phyloP scores from a whole-genome alignment of 1,284 basidiomycete genomes.

The Vanrija sp. region DNA sequence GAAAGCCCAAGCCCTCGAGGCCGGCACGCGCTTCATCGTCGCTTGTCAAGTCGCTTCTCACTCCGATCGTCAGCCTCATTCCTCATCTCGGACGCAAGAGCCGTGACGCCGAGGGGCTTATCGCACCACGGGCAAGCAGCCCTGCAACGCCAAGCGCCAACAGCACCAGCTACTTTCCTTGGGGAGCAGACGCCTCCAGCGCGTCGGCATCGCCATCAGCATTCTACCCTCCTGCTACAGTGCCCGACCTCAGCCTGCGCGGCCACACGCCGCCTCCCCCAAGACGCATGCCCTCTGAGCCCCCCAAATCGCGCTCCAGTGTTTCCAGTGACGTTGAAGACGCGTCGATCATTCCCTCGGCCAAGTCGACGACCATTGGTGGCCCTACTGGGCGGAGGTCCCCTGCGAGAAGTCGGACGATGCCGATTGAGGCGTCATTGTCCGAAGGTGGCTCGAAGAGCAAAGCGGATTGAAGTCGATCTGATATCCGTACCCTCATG shows the following conservation, averaged over 20 bases:
- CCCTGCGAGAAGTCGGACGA: not conserved
- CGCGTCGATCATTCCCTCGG: not conserved
- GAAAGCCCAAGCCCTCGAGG: not conserved
- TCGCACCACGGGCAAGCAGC: conserved; percentile 53
- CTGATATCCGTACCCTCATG: not conserved
- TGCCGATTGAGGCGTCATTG: not conserved
- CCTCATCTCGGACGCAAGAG: conserved; percentile 34
- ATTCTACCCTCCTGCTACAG: not conserved
- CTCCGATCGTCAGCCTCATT: conserved; percentile 43
- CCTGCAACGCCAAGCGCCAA: too few species aligned
- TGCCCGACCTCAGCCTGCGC: not conserved
- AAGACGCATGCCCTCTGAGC: not conserved
- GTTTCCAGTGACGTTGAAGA: not conserved
- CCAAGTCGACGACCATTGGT: too few species aligned
- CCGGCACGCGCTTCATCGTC: conserved; percentile 51
- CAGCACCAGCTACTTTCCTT: too few species aligned
- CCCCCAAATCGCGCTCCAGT: conserved; percentile 1
- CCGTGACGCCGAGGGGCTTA: conserved; percentile 57
- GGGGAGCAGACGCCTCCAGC: not conserved
- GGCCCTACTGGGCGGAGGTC: not conserved
- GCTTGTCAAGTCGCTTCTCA: conserved; percentile 63
- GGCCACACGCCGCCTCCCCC: not conserved
- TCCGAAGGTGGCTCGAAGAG: not conserved
- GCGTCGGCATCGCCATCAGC: not conserved
- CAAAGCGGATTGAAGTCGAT: not conserved